phyloP scores from a whole-genome alignment of 2,329 filamentous ascomycete species.

The Plectosphaerella sp. region DNA sequence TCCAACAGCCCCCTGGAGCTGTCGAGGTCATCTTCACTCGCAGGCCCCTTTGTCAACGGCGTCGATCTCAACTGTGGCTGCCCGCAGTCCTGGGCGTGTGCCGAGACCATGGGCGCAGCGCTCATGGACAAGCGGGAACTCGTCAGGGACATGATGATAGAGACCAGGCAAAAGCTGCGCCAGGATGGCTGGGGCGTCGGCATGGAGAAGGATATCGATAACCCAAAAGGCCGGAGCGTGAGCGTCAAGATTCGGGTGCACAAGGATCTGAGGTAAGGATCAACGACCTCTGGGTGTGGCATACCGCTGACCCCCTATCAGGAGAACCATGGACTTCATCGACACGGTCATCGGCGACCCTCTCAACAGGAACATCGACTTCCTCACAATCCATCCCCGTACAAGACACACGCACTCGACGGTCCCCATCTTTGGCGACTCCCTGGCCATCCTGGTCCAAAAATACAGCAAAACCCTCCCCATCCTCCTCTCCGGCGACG shows the following conservation, averaged over 20 bases:
- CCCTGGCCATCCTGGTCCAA: conserved; percentile 50
- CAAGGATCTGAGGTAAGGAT: conserved; percentile 49
- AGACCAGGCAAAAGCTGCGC: conserved; percentile 47
- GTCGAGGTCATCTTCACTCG: conserved; percentile 56
- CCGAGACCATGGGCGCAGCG: conserved; percentile 63
- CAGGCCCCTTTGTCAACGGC: conserved; percentile 57
- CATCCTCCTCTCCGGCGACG: conserved; percentile 64
- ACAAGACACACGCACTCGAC: conserved; percentile 56
- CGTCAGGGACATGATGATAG: conserved; percentile 61
- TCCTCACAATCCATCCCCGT: conserved; percentile 67
- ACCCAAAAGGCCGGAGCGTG: conserved; percentile 48
- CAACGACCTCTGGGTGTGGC: background rate
- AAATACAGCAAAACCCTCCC: conserved; percentile 52
- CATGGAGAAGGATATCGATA: conserved; percentile 35
- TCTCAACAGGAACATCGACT: conserved; percentile 53
- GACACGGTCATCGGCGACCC: conserved; percentile 54
- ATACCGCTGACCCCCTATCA: conserved; percentile 12
- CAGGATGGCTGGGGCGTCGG: conserved; percentile 49
- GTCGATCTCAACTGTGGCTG: conserved; percentile 71
- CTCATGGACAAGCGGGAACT: conserved; percentile 62
- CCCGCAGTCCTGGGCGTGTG: conserved; percentile 68
- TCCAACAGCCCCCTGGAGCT: conserved; percentile 58
- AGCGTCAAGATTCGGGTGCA: conserved; percentile 70
- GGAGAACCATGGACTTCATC: conserved; percentile 58
- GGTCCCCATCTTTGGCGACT: conserved; percentile 56